A percentile compares a stretch with the other conserved stretches of the same genome.
These are phyloP conservation scores for Debaryomyces hansenii DNA, from an alignment of 805 yeast genomes.

Conservation along the genomic window DNA sequence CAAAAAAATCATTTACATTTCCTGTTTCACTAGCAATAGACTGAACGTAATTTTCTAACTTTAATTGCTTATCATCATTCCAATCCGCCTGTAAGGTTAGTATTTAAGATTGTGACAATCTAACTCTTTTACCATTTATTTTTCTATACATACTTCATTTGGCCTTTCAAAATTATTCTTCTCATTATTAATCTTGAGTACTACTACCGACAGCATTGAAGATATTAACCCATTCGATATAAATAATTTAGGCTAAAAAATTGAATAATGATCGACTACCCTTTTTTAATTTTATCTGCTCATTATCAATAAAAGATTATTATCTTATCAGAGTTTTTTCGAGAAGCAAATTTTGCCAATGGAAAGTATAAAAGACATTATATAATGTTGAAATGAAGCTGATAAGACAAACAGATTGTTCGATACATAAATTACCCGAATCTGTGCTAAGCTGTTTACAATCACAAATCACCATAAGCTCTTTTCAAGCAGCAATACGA, in stretches of 20 bases:
- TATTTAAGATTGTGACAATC: background rate
- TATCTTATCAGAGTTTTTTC: no score
- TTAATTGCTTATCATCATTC: constrained; percentile 14
- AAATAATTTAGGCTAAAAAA: background rate
- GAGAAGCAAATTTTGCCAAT: no score
- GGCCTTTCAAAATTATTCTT: background rate
- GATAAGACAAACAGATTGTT: background rate
- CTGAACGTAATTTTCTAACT: constrained; percentile 12
- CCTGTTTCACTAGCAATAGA: constrained; percentile 7
- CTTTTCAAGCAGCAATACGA: constrained; percentile 42
- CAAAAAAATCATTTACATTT: constrained; percentile 12
- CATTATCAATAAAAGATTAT: no score
- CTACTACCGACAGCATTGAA: constrained; percentile 6
- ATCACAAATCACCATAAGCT: constrained; percentile 35
- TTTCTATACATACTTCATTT: background rate
- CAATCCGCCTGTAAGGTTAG: constrained; percentile 13
- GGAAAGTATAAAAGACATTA: no score
- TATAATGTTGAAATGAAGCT: no score
- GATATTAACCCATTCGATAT: background rate
- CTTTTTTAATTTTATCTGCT: no score
- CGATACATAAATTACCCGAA: constrained; percentile 12
- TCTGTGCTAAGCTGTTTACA: constrained; percentile 11
- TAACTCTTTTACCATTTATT: background rate
- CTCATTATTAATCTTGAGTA: constrained; percentile 3
- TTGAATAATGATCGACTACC: no score